Base-by-base conservation (phyloP, 495 filamentous ascomycete genomes). In the Viridothelium virens region DNA sequence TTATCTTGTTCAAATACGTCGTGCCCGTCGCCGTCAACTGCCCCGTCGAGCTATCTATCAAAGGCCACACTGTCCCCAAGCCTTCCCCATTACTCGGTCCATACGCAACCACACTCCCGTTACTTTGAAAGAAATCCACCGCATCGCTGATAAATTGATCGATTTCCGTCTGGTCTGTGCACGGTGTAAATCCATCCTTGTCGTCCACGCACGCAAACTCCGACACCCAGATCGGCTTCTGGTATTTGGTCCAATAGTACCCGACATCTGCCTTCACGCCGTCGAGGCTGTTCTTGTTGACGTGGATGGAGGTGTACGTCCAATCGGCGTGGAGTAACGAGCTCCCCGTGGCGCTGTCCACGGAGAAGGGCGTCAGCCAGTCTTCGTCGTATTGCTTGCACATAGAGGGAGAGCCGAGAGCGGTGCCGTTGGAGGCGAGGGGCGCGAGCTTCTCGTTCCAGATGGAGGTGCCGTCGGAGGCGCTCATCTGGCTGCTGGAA, bases 161-260 rank as follows among this genome's bases (percentile, higher is more conserved):
- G 38, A 69, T 71, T 53, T 70, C 48, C 18, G 63, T 65, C 41
- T 70, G 70, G 56, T 65, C 65, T 6, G 67, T 70, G 67, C 69
- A 70, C n/a, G 39, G 62, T 3, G 38, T 16, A 39, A 62, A 70
- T 16, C 68, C 63, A 38, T 62, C 44, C 62, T 61, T 33, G 67
- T 73, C 70, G 34, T 73, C 61, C 48, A 74, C 71, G 37, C 71
- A 73, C 9, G 66, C 71, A 59, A 74, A 74, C 66, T 74, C 72
- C 39, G 59, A 62, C 7, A 74, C 73, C 71, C 71, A 74, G 16
- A 72, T 62, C 12, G 70, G 70, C 62, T 73, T 72, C 12, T 56
- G 46, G 67, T 74, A 74, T 50, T 66, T 72, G n/a, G 31, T 18
- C 56, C 61, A 63, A 53, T 74, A 73, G 56, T 72, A 69, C n/a